Base-by-base conservation (phyloP, 768 basidiomycete species). In the Lactarius pseudohatsudake region DNA sequence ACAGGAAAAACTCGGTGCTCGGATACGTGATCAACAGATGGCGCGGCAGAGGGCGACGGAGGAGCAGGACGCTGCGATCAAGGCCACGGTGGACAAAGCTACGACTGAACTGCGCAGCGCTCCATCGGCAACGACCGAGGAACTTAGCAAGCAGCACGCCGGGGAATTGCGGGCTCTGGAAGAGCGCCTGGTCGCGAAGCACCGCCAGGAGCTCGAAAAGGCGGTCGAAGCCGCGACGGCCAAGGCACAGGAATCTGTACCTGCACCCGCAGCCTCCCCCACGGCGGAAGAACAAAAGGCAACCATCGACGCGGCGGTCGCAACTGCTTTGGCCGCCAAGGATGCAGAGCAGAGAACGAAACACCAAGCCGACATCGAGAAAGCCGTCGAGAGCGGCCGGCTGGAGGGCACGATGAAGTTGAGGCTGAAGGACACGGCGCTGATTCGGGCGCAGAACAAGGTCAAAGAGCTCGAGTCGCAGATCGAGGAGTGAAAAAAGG, bases 401-500 rank as follows among this genome's bases (percentile, higher is more conserved):
- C 79, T 83, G 78, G 91, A 92, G 69, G 79, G 82, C 59, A 78
- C 72, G 1, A 79, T 85, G 28, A 89, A 88, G 77, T 74, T 77
- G 40, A 90, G 88, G 74, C 70, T 92, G 53, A 92, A 91, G 76
- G 91, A 93, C 69, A 77, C 79, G 1, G 89, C 89, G 69, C 77
- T 92, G n/a, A 80, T 86, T 36, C 83, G 79, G 59, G 79, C 84
- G 11, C 85, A 90, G 72, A 78, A 77, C 64, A 83, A 81, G 64
- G 77, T 91, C 59, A 92, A 90, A 77, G 86, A 88, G 8, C 78
- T 91, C 41, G 90, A 92, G 72, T 80, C 81, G 13, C 84, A 86
- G 64, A 82, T 90, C 41, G 74, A 83, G 50, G 83, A 83, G 65
- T 85, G 83, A 83, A 81, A 81, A 69, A 81, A 82, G 57, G 75